Percentiles rank a stretch among this genome's conserved stretches.
Conservation (phyloP, 129 eudicot genomes). For the Tagetes erecta region DNA sequence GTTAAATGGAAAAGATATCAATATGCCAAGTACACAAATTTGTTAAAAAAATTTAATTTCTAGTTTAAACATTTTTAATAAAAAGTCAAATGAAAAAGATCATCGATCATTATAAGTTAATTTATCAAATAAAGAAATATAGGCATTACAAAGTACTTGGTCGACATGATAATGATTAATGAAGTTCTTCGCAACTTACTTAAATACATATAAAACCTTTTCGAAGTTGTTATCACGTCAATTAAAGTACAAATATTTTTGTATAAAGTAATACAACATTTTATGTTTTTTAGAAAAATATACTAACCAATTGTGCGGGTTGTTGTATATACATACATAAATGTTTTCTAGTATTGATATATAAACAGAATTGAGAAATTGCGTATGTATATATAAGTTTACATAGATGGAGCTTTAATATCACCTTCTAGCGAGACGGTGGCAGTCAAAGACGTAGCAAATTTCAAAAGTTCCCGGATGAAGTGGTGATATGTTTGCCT, state of each 20-base stretch:
- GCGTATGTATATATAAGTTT: too few relatives aligned
- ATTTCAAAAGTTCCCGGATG: too few relatives aligned
- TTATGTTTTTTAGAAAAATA: not conserved
- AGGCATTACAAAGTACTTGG: not conserved
- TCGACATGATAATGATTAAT: not conserved
- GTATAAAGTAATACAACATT: not conserved
- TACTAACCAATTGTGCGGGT: too few relatives aligned
- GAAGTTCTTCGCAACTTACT: not conserved
- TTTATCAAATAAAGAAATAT: not conserved
- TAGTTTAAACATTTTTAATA: not conserved
- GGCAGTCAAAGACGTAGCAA: too few relatives aligned
- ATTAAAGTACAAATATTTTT: not conserved
- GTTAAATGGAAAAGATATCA: not conserved
- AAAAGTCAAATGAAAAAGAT: not conserved
- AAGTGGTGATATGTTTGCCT: too few relatives aligned
- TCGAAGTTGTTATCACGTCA: conserved; percentile 3
- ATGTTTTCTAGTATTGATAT: too few relatives aligned
- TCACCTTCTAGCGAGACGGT: too few relatives aligned
- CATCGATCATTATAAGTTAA: not conserved
- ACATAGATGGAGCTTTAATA: too few relatives aligned
- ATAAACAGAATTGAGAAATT: too few relatives aligned
- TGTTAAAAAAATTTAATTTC: not conserved
- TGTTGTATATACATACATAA: too few relatives aligned
- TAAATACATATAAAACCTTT: not conserved
- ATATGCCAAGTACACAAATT: not conserved